Evolutionary conservation across 2,329 filamentous ascomycete genomes (phyloP), one percentile per base, ranked within the genome.

Genomic region (Fusarium lyarnte): DNA sequence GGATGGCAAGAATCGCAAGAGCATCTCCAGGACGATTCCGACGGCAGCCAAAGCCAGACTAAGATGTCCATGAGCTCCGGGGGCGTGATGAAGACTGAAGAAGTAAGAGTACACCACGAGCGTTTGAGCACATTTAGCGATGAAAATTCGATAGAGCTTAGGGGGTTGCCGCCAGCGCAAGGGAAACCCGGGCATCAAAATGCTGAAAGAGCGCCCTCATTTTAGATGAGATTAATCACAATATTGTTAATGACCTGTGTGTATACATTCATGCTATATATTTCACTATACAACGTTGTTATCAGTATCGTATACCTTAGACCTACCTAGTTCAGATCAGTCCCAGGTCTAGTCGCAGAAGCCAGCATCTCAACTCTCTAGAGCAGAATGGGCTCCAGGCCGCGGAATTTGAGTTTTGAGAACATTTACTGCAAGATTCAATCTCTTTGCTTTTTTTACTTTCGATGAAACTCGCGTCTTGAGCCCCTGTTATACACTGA

Each of bases 1-100:
- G 77, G 74, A 2, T 80, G 78, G 78, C 74, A 80, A 27, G 79
- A 80, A 25, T 81, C 80, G 0, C 77, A 81, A 57, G 80, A 81
- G 58, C 78, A 74, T 6, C 70, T 81, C 2, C 76, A 78, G 33
- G 74, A 79, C 19, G 74, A 79, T 12, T 38, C 63, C 1, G 73
- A 76, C 11, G 69, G 54, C 7, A 63, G 46, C 7, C 21, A 47
- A 21, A 39, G 39, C n/a, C 47, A 45, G 3, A 19, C 38, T n/a
- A 72, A 70, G 36, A 35, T 57, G 8, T 69, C 73, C 2, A 57
- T 68, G 17, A 62, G 36, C n/a, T 49, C 55, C 3, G 63, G 72
- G 0, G 79, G 78, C 2, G 78, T 80, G 2, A 58, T 79, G 49
- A 81, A 79, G 61, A 81, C 79, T 1, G 79, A 77, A 19, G 78